A percentile compares a stretch with the other conserved stretches of the same genome.
Conservation (phyloP, 163 green algal genomes). For the Chlamydomonas reinhardtii region DNA sequence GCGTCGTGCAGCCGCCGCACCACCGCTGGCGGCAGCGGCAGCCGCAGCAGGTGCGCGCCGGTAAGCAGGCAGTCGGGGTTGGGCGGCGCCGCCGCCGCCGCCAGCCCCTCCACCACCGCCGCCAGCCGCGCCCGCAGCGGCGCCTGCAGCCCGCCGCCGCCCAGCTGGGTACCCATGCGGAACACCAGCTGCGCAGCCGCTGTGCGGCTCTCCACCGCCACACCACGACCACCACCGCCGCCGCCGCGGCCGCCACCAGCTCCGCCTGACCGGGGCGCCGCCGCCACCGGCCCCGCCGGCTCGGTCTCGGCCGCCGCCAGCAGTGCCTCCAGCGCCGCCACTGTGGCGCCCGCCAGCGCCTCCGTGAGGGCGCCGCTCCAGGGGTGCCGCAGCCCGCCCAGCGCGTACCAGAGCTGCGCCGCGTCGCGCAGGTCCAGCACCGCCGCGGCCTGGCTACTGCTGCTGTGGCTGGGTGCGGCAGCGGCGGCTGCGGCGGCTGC, state of each 20-base stretch:
- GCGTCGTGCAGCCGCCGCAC: conserved; percentile 35
- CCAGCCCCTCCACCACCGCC: background rate
- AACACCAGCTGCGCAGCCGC: conserved; percentile 25
- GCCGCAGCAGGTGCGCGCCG: conserved; percentile 9
- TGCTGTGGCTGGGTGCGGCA: background rate
- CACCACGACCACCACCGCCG: background rate
- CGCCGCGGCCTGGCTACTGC: no score
- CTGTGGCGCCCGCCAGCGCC: conserved; percentile 5
- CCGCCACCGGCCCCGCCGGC: background rate
- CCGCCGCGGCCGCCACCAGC: background rate
- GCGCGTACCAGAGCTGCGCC: conserved; percentile 33
- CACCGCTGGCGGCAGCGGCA: background rate
- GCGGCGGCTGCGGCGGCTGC: background rate
- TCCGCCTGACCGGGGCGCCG: background rate
- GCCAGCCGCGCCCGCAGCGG: background rate
- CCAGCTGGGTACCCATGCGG: background rate
- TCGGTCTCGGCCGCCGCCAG: no score
- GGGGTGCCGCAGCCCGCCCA: background rate
- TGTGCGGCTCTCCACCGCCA: background rate
- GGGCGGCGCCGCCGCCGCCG: background rate
- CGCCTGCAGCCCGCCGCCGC: background rate
- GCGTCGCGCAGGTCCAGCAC: conserved; percentile 24
- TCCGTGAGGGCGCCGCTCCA: background rate
- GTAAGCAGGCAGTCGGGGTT: conserved; percentile 36
- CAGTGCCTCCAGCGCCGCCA: background rate